Evolutionary conservation across 805 yeast species (phyloP), one percentile per base, ranked within the genome.

Genomic region (Ogataea populi-albae): DNA sequence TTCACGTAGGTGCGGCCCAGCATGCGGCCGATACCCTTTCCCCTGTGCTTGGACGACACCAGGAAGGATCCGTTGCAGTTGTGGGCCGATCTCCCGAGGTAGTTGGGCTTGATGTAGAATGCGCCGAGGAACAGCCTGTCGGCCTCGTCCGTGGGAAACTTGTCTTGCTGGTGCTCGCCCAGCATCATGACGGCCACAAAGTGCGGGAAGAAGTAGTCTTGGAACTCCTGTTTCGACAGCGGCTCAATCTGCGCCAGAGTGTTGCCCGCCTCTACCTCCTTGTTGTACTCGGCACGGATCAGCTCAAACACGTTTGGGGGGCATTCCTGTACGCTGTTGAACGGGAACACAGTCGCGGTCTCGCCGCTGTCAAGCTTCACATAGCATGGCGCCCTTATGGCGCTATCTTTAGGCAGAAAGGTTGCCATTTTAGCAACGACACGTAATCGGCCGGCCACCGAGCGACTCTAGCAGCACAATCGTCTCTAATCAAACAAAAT

Each of bases 61-160:
- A 87, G 55, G 53, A 89, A 89, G 0, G 94, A 96, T 0, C 80
- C 96, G 56, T 89, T 89, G 52, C 96, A 86, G 19, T 77, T 81
- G 52, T 89, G 96, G 0, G 93, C 77, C 44, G 91, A 81, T 39
- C 95, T 72, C 6, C 95, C 96, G 2, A 69, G 61, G 55, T 88
- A 89, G 59, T 89, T 89, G 12, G 98, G 96, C 53, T 85, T 87
- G 50, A 88, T 68, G 57, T 81, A 85, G 55, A 81, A 84, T 2
- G 84, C 75, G 1, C 96, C 97, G 29, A 86, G 55, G 41, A 79
- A 73, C 5, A 8, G 12, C 11, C 9, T 7, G 8, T 7, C 28
- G 15, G 7, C 15, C 9, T 25, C 14, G n/a, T 27, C 21, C 11
- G 7, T 8, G 19, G 21, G 21, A 12, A 16, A 8, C 19, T 15